Conservation (phyloP, 176 grass and related monocot species). For the Miscanthus lutarioriparius region DNA sequence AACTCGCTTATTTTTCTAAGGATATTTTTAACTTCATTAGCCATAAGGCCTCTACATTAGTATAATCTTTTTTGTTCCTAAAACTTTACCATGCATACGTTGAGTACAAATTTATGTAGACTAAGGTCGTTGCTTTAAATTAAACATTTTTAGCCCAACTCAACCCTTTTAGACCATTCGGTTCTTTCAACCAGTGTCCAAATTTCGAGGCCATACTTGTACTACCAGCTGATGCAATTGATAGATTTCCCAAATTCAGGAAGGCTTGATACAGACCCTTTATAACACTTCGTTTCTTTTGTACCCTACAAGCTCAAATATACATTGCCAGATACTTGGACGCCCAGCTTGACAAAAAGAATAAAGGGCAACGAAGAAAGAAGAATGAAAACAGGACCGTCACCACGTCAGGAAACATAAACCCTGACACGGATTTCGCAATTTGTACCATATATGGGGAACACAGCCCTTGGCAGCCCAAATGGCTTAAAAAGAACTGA, state of each 20-base stretch:
- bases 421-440: conserved; percentile 33
- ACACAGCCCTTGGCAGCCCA: conserved; percentile 55
- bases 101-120: too few relatives aligned
- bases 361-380: conserved; percentile 36
- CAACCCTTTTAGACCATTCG: background rate
- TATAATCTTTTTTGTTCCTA: too few relatives aligned
- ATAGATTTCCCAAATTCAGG: conserved; percentile 1
- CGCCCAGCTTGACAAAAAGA: conserved; percentile 65
- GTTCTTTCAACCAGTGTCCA: background rate
- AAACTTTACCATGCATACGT: too few relatives aligned
- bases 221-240: background rate
- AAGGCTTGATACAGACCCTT: conserved; percentile 25
- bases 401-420: conserved; percentile 51
- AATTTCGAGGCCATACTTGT: background rate
- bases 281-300: conserved; percentile 38
- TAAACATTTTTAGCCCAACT: too few relatives aligned
- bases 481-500: conserved; percentile 28
- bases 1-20: too few relatives aligned
- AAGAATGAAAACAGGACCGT: conserved; percentile 52
- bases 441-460: conserved; percentile 51
- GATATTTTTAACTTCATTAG: too few relatives aligned
- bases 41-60: too few relatives aligned
- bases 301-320: conserved; percentile 56
- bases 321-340: conserved; percentile 58
- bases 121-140: too few relatives aligned